Evolutionary conservation across 2,329 filamentous ascomycete species (phyloP).

Genomic region (Aspergillus neoniger): DNA sequence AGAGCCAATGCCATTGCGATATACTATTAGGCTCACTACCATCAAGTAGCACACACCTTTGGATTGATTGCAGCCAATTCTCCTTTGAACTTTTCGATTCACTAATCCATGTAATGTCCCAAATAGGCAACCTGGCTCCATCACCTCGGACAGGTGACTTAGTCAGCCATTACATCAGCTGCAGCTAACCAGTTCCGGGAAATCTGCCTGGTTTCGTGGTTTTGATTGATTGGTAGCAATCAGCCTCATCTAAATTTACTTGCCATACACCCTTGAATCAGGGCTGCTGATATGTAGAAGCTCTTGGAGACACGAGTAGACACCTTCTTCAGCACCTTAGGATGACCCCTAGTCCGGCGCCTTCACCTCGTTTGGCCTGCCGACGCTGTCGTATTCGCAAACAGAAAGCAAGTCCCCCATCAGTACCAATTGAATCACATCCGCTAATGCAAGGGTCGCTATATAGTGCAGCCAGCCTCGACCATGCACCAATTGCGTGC

Average conservation of each 20-base stretch:
- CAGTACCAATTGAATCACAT: too few species aligned
- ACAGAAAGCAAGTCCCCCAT: background rate
- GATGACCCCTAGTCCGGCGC: background rate
- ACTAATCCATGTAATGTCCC: too few species aligned
- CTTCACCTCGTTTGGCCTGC: background rate
- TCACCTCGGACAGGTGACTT: background rate
- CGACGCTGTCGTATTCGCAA: constrained; percentile 6
- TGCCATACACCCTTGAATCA: background rate
- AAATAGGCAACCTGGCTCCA: too few species aligned
- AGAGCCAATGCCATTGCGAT: too few species aligned
- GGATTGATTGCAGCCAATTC: too few species aligned
- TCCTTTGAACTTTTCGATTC: too few species aligned
- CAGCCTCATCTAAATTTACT: background rate
- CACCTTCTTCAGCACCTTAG: background rate
- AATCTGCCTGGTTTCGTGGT: background rate
- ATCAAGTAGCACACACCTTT: too few species aligned
- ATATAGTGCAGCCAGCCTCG: constrained; percentile 2
- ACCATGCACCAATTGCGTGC: constrained; percentile 4
- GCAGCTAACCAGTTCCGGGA: background rate
- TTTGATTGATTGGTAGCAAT: background rate
- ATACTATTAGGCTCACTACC: too few species aligned
- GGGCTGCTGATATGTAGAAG: background rate
- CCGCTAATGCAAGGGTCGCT: background rate
- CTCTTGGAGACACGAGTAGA: background rate
- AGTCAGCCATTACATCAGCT: background rate